Base-by-base conservation (phyloP, 768 basidiomycete species). In the Collybia sordida region DNA sequence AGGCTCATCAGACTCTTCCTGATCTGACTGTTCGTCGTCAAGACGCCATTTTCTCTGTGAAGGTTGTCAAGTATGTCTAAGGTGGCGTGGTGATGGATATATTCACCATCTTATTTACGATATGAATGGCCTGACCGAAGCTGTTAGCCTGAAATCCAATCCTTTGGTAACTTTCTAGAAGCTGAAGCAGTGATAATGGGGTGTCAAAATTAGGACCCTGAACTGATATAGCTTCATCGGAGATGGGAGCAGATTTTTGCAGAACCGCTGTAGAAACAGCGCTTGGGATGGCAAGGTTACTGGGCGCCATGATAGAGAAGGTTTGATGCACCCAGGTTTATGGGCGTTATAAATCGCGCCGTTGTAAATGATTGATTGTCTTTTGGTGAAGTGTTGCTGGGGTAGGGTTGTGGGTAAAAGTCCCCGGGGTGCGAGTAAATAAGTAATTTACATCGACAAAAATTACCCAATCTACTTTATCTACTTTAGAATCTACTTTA, bases 91-190 rank as follows among this genome's bases (percentile, higher is more conserved):
- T 23, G 40, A 24, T 21, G 41, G 21, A 18, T 19, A 24, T 24
- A 58, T 70, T 25, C 50, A 93, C 96, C 97, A 99, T 99, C 62
- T 83, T 83, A 65, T 98, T 86, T 22, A 98, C 89, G 45, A 97
- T 87, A 23, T 88, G 80, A 38, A 98, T 91, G 1, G 95, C 96
- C 57, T 78, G 82, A 2, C 90, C 90, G 2, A 99, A 72, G 50
- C 90, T 93, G 46, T 86, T 95, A n/a, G 97, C 97, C 67, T 99
- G 97, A 64, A 98, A 99, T 17, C 97, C 97, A 45, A 98, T 97
- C 27, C 85, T 81, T 62, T 90, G 84, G 71, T 97, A 99, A 60
- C 81, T 85, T 28, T 72, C 64, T 34, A 99, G 69, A 55, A 99
- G 79, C 28, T 79, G 72, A 38, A 85, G 74, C 22, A 99, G 72